Evolutionary conservation across 768 basidiomycete species (phyloP).

Genomic region (Lentinula edodes): DNA sequence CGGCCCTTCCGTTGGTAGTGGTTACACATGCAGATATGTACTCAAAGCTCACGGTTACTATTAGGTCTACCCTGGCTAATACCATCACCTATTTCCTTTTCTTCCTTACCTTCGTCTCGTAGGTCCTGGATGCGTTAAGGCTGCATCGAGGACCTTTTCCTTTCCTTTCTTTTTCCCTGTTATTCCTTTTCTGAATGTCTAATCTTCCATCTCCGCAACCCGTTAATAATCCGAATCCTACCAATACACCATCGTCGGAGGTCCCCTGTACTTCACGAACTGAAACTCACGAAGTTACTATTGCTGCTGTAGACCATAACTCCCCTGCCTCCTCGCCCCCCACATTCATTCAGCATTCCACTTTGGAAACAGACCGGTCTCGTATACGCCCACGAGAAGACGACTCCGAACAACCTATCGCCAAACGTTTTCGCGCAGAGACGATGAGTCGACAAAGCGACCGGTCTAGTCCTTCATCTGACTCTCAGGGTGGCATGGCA

Average conservation of each 20-base stretch:
- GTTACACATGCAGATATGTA: slow-evolving; percentile 14
- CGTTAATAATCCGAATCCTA: slow-evolving; percentile 32
- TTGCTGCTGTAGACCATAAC: slow-evolving; percentile 12
- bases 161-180: slow-evolving; percentile 25
- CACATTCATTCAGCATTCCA: slow-evolving; percentile 20
- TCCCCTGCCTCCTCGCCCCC: slow-evolving; percentile 8
- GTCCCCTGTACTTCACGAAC: slow-evolving; percentile 36
- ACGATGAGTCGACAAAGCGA: slow-evolving; percentile 20
- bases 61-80: slow-evolving; percentile 9
- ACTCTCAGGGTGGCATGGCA: slow-evolving; percentile 52
- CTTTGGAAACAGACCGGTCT: slow-evolving; percentile 14
- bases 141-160: slow-evolving; percentile 29
- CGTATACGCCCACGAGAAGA: slow-evolving; percentile 17
- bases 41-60: slow-evolving; percentile 3
- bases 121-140: slow-evolving; percentile 39
- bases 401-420: slow-evolving; percentile 30
- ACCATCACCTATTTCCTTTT: slow-evolving; percentile 16
- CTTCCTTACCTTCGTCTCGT: slow-evolving; percentile 19
- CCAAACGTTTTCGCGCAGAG: slow-evolving; percentile 36
- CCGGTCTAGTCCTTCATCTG: slow-evolving; percentile 38
- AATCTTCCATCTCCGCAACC: slow-evolving; percentile 41
- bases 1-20: slow-evolving; percentile 6
- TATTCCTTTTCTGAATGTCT: slow-evolving; percentile 39
- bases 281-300: slow-evolving; percentile 30
- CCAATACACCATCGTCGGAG: slow-evolving; percentile 29